phyloP scores from a whole-genome alignment of 495 filamentous ascomycete genomes.

The Penicillium herquei region DNA sequence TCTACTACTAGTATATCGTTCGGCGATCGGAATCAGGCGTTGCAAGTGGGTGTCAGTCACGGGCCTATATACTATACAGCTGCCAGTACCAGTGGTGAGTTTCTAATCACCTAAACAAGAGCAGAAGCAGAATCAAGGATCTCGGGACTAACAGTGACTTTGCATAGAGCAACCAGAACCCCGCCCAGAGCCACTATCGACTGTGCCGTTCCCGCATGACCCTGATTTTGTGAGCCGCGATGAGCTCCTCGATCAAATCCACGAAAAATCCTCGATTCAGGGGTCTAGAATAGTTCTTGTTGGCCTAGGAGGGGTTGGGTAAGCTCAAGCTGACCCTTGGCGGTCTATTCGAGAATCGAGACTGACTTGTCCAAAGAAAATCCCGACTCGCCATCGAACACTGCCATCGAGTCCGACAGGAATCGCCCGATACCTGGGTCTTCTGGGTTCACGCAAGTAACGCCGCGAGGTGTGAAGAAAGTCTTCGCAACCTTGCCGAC shows the following conservation, averaged over 20 bases:
- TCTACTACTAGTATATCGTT: too few relatives aligned
- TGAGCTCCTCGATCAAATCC: constrained; percentile 23
- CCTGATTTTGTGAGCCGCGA: constrained; percentile 33
- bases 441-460: constrained; percentile 52
- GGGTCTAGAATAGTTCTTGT: constrained; percentile 26
- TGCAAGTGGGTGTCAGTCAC: too few relatives aligned
- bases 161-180: constrained; percentile 9
- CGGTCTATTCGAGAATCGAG: too few relatives aligned
- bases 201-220: constrained; percentile 32
- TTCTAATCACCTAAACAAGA: too few relatives aligned
- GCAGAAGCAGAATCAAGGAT: too few relatives aligned
- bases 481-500: constrained; percentile 40
- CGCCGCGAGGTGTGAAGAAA: constrained; percentile 35
- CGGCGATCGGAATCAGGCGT: too few relatives aligned
- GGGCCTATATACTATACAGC: too few relatives aligned
- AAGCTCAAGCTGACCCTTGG: neutral
- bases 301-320: constrained; percentile 36
- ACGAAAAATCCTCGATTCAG: constrained; percentile 20
- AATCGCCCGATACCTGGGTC: constrained; percentile 44
- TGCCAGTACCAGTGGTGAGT: too few relatives aligned
- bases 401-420: constrained; percentile 26
- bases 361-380: constrained; percentile 17
- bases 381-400: constrained; percentile 42
- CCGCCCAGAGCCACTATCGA: constrained; percentile 17
- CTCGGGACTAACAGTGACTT: neutral